Conservation (phyloP, 495 filamentous ascomycete genomes). For the Penicillium coprophilum region DNA sequence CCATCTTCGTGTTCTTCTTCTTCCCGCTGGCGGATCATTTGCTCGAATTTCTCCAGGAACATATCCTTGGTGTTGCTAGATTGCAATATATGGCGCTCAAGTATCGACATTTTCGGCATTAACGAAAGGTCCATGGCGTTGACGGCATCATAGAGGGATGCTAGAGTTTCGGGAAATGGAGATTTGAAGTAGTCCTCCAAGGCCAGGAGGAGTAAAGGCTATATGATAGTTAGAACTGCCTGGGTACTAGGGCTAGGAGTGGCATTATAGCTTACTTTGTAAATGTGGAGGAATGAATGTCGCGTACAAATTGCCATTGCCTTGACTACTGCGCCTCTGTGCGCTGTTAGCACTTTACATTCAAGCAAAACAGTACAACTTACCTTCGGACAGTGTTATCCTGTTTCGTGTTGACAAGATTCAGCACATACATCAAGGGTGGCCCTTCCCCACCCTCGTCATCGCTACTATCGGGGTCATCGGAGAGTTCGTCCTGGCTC, state of each 20-base stretch:
- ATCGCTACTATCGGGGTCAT: slow-evolving; percentile 54
- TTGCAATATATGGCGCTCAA: slow-evolving; percentile 85
- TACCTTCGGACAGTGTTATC: slow-evolving; percentile 85
- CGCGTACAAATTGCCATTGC: slow-evolving; percentile 99
- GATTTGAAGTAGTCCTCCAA: slow-evolving; percentile 97
- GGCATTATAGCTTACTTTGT: slow-evolving; percentile 68
- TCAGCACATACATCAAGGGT: slow-evolving; percentile 96
- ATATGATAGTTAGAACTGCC: slow-evolving; percentile 22
- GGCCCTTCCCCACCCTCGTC: slow-evolving; percentile 68
- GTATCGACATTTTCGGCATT: slow-evolving; percentile 79
- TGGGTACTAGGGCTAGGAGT: neutral
- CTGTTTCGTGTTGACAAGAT: slow-evolving; percentile 96
- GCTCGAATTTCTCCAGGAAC: slow-evolving; percentile 96
- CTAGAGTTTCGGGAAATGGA: slow-evolving; percentile 85
- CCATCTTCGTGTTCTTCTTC: slow-evolving; percentile 44
- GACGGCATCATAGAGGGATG: slow-evolving; percentile 83
- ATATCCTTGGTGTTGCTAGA: slow-evolving; percentile 91
- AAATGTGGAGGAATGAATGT: slow-evolving; percentile 98
- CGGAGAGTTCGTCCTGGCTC: slow-evolving; percentile 46
- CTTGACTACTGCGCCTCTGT: slow-evolving; percentile 89
- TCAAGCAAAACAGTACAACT: slow-evolving; percentile 11
- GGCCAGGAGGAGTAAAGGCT: slow-evolving; percentile 92
- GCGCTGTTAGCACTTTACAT: neutral
- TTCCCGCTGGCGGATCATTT: slow-evolving; percentile 76
- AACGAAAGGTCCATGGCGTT: slow-evolving; percentile 96